Conservation (phyloP, 306 rosid species). For the Lotus japonicus region DNA sequence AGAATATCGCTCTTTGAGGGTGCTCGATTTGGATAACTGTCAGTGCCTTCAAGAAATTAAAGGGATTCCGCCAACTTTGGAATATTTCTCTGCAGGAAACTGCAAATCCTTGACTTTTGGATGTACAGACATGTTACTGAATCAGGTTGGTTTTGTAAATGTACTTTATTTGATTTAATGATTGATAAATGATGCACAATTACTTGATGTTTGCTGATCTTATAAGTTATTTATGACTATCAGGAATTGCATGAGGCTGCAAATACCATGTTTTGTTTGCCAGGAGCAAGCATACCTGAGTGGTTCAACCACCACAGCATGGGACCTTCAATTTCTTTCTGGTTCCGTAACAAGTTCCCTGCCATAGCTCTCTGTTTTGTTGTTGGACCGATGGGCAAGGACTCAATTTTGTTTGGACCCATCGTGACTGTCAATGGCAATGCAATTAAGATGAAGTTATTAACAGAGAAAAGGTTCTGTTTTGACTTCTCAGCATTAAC, state of each 20-base stretch:
- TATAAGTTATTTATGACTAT: not conserved
- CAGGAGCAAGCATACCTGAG: not conserved
- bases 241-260: slow-evolving; percentile 3
- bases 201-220: not conserved
- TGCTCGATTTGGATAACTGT: not conserved
- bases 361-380: not conserved
- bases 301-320: not conserved
- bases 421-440: not conserved
- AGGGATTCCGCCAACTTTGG: slow-evolving; percentile 6
- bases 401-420: not conserved
- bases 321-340: not conserved
- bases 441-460: not conserved
- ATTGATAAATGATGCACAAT: not conserved
- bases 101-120: not conserved
- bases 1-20: not conserved
- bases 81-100: not conserved
- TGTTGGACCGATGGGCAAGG: not conserved
- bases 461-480: not conserved
- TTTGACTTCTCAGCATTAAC: not conserved
- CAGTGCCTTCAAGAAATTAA: not conserved
- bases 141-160: not conserved
- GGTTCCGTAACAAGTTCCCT: slow-evolving; percentile 13
- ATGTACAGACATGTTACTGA: not conserved
- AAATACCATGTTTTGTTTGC: not conserved
- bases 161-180: not conserved